Base-by-base conservation (phyloP, 441 rosid species). In the Croton setiger region DNA sequence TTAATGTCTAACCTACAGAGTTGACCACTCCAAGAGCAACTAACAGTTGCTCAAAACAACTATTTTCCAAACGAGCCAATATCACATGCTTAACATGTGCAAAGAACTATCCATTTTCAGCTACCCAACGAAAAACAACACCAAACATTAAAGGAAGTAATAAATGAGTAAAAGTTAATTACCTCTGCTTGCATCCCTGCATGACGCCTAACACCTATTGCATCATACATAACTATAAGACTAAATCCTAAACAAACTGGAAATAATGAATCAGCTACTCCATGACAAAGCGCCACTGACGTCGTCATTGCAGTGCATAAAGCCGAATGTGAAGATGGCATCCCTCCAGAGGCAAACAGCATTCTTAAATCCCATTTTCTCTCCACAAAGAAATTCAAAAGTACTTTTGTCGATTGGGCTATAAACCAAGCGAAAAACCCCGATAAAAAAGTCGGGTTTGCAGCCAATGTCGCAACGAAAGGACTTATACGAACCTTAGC, bases 161-260 rank as follows among this genome's bases (percentile, higher is more conserved):
- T 0, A 21, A 11, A 67, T 63, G 5, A 13, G 63, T 8, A 62
- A 8, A 9, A 60, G 33, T 5, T 12, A 4, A 44, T 79, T 72
- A 91, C 98, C 97, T 87, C 81, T 73, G 96, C 98, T 81, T 93
- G 98, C 91, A 93, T 88, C 61, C 98, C 98, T 20, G 97, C 98
- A 72, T 93, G 98, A 18, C 98, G 91, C 76, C 97, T 78, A 57
- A 93, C 96, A 12, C 98, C 98, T 15, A 88, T 91, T 0, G 98
- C 97, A 75, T 93, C 98, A 68, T 93, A 93, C 97, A 93, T 93
- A 11, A 93, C 98, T 73, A 93, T 89, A 78, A 84, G 87, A 67
- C 93, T 91, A 78, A 93, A 93, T 72, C 98, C 96, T 76, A 93
- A 81, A 76, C 97, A 89, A 78, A 93, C 98, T 20, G 97, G 97